Evolutionary conservation across 345 rosid genomes (phyloP), one percentile per base, ranked within the genome.

Genomic region (Clausena lansium): DNA sequence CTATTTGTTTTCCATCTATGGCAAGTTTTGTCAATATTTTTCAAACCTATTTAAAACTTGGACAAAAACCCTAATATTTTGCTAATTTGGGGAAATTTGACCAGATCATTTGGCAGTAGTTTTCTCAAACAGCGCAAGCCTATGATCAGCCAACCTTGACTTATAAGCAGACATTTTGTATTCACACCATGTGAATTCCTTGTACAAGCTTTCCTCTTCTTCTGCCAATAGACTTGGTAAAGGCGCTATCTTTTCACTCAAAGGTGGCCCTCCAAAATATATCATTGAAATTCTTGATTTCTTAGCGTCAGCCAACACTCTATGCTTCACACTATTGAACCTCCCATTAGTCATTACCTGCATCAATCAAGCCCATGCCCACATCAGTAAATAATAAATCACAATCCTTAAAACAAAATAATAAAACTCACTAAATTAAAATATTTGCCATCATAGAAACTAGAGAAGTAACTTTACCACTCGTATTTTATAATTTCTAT

Each of bases 271-370:
- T 15, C 97, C 97, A 54, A 95, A 95, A 47, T 85, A 95, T 61
- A 95, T 89, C 98, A 95, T 95, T 1, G 99, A 95, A 19, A 95
- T 35, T 25, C 99, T 93, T 15, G 98, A 83, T 77, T 82, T 87
- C 45, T 25, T 81, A 36, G 86, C 85, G 54, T 83, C 96, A 22
- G 94, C 83, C 81, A 95, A 45, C 7, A 95, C 99, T 32, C 99
- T 89, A 28, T 95, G 99, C 83, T 85, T 93, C 81, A 95, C 98
- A 78, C 99, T 95, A 71, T 66, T 90, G 71, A 95, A 87, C 84
- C 93, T 88, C 73, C 99, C 96, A 66, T 95, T 95, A 4, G 98
- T 92, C 93, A 95, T 79, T 14, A 93, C 99, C 99, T 95, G 88
- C 77, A 81, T 30, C 55, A 82, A 35, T 45, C 17, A 62, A 69